These are phyloP conservation scores for Phaeosphaeriaceae sp. DNA, from an alignment of 2,329 filamentous ascomycete species.

Conservation along the genomic window DNA sequence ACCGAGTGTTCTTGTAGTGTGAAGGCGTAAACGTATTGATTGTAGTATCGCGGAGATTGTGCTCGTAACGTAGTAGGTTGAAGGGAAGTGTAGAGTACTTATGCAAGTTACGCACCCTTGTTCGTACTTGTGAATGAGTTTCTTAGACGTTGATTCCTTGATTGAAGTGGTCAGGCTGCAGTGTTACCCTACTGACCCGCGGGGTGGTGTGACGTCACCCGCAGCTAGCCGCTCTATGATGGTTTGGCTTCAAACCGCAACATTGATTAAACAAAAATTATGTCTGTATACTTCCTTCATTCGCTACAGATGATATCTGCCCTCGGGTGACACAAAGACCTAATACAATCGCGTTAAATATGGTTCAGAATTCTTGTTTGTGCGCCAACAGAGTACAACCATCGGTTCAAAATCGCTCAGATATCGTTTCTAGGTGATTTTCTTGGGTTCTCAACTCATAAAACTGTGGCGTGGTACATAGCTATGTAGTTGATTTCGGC, in stretches of 20 bases:
- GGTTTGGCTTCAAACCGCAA: conserved; percentile 4
- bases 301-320: no score
- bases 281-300: no score
- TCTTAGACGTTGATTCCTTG: conserved; percentile 23
- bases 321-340: no score
- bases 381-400: no score
- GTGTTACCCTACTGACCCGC: conserved; percentile 13
- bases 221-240: conserved; percentile 19
- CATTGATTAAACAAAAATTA: no score
- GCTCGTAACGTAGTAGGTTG: background rate
- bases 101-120: conserved; percentile 17
- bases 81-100: conserved; percentile 9
- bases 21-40: conserved; percentile 1
- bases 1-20: conserved; percentile 4
- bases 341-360: no score
- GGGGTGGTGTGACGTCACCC: conserved; percentile 29
- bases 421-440: no score
- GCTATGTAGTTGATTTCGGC: no score
- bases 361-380: no score
- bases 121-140: conserved; percentile 8
- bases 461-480: no score
- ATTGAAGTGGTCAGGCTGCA: conserved; percentile 17
- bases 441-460: no score
- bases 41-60: conserved; percentile 1
- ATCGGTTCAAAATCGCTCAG: no score